Evolutionary conservation across 2,329 filamentous ascomycete species (phyloP).

Genomic region (Paecilomyces fulvus): DNA sequence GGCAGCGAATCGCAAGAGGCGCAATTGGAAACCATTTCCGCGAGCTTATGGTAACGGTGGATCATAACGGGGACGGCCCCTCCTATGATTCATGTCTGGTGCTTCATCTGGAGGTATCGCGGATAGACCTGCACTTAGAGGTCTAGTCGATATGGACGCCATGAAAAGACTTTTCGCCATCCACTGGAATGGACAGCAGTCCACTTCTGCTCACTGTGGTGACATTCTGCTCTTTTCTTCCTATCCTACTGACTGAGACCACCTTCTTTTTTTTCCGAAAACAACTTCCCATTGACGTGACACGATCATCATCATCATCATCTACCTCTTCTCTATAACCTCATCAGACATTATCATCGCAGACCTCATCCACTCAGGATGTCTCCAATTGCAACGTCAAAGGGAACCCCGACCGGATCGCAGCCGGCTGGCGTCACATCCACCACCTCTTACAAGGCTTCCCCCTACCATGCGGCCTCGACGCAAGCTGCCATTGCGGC

Average conservation of each 20-base stretch:
- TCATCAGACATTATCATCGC: background rate
- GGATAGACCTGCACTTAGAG: constrained; percentile 28
- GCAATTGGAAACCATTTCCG: background rate
- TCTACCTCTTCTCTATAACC: background rate
- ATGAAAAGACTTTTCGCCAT: constrained; percentile 1
- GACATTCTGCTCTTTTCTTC: constrained; percentile 1
- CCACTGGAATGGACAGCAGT: background rate
- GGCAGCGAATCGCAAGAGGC: background rate
- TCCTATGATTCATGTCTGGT: background rate
- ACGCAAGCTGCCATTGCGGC: constrained; percentile 69
- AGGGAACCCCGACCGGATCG: constrained; percentile 11
- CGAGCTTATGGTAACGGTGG: background rate
- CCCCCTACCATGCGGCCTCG: constrained; percentile 64
- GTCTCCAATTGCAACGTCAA: constrained; percentile 16
- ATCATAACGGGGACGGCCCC: background rate
- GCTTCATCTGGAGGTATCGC: constrained; percentile 1
- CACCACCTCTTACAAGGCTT: constrained; percentile 32
- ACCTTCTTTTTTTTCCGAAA: background rate
- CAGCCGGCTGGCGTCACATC: constrained; percentile 14
- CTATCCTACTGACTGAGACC: background rate
- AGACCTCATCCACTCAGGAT: constrained; percentile 6
- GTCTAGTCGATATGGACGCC: constrained; percentile 12
- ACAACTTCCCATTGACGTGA: background rate
- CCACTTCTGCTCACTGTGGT: background rate
- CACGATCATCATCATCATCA: background rate